These are phyloP conservation scores for Ceriops decandra DNA, from an alignment of 345 rosid genomes.

Conservation along the genomic window DNA sequence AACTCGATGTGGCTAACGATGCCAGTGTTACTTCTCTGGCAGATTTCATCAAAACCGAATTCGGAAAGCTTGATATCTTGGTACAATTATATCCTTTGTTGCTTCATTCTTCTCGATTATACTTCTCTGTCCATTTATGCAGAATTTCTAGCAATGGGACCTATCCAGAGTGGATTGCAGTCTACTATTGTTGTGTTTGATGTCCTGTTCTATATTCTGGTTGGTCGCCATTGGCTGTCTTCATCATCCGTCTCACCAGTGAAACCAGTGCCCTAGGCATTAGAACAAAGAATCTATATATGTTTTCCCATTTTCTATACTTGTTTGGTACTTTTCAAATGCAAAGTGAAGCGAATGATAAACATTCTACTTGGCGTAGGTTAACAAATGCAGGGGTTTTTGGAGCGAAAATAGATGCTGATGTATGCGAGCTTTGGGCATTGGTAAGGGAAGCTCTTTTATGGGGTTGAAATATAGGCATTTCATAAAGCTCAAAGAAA, in stretches of 20 bases:
- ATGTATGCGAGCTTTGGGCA: neutral
- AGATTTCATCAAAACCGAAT: slow-evolving; percentile 1
- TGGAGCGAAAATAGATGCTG: neutral
- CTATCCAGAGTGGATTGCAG: too few species aligned
- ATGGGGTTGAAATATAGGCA: neutral
- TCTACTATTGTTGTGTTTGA: too few species aligned
- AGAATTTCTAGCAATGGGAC: too few species aligned
- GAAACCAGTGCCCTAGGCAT: too few species aligned
- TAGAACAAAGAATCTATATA: too few species aligned
- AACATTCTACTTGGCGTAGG: neutral
- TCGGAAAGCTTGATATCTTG: slow-evolving; percentile 21
- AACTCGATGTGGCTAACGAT: neutral
- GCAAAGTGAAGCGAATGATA: too few species aligned
- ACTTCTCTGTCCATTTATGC: neutral
- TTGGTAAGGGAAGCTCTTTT: neutral
- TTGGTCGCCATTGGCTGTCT: too few species aligned
- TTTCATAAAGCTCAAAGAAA: neutral
- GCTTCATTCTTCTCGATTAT: neutral
- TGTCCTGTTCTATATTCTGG: too few species aligned
- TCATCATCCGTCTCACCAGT: too few species aligned
- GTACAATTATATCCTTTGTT: neutral
- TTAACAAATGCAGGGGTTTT: slow-evolving; percentile 8
- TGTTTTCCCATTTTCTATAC: too few species aligned
- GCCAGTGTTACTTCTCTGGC: slow-evolving; percentile 1
- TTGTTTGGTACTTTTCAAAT: too few species aligned